phyloP scores from a whole-genome alignment of 139 green algal genomes.

The Choricystis sp. region DNA sequence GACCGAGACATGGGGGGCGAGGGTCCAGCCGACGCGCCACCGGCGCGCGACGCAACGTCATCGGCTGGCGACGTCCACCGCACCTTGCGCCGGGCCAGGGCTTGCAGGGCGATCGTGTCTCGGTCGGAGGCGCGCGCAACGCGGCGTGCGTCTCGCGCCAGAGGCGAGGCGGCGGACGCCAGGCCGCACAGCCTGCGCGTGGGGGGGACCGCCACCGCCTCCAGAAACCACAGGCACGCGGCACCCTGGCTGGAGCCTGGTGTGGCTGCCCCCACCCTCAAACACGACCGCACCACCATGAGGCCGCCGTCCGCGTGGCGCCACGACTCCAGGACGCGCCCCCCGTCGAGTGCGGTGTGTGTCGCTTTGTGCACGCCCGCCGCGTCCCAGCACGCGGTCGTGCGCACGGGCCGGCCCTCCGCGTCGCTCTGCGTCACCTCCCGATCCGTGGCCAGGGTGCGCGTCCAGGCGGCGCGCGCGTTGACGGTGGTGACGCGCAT shows the following conservation, averaged over 20 bases:
- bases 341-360: background rate
- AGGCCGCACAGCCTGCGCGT: background rate
- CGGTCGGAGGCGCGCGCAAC: background rate
- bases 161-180: too few relatives aligned
- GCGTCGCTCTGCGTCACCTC: constrained; percentile 9
- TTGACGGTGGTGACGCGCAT: constrained; percentile 20
- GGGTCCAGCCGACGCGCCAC: too few relatives aligned
- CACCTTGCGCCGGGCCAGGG: background rate
- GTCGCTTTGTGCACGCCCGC: background rate
- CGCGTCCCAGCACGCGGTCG: background rate
- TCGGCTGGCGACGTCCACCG: background rate
- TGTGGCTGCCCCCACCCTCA: background rate
- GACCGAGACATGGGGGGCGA: too few relatives aligned
- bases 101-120: background rate
- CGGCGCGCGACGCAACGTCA: background rate
- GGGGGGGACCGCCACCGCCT: background rate
- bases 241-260: background rate
- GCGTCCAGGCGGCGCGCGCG: constrained; percentile 16
- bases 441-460: constrained; percentile 7
- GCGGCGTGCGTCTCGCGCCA: background rate
- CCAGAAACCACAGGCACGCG: background rate
- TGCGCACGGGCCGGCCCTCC: constrained; percentile 2
- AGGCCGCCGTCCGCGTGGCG: background rate
- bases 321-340: background rate
- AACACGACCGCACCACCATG: background rate